Evolutionary conservation across 2,329 filamentous ascomycete species (phyloP).

Genomic region (Rachicladosporium sp.): DNA sequence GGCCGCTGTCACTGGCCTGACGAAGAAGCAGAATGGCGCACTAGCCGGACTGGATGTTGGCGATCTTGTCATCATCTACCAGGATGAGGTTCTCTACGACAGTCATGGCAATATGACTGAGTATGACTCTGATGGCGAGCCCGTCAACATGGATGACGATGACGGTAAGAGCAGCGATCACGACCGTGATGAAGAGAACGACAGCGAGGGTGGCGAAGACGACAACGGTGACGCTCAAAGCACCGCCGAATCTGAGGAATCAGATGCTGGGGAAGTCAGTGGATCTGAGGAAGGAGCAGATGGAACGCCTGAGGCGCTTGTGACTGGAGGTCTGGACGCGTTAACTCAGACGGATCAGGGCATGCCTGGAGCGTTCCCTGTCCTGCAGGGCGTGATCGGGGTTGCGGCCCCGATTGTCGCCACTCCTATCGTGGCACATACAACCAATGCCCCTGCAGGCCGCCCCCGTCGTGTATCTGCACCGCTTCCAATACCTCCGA

Average conservation of each 20-base stretch:
- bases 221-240: conserved; percentile 2
- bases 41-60: conserved; percentile 10
- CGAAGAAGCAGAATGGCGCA: conserved; percentile 6
- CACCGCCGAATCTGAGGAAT: neutral
- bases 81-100: neutral
- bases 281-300: too few species aligned
- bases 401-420: too few species aligned
- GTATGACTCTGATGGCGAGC: neutral
- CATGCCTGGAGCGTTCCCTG: too few species aligned
- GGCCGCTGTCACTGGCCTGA: conserved; percentile 10
- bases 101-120: neutral
- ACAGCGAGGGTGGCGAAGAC: conserved; percentile 3
- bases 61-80: conserved; percentile 10
- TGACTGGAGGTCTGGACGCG: too few species aligned
- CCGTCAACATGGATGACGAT: conserved; percentile 4
- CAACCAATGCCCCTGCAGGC: too few species aligned
- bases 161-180: conserved; percentile 5
- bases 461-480: too few species aligned
- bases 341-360: too few species aligned
- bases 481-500: too few species aligned
- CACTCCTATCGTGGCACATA: too few species aligned
- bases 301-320: too few species aligned
- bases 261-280: neutral
- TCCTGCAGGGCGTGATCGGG: too few species aligned
- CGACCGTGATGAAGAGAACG: conserved; percentile 3